Percentiles rank a stretch among this genome's conserved stretches.
phyloP scores from a whole-genome alignment of 352 stramenopile species.

The Phytophthora citrophthora region DNA sequence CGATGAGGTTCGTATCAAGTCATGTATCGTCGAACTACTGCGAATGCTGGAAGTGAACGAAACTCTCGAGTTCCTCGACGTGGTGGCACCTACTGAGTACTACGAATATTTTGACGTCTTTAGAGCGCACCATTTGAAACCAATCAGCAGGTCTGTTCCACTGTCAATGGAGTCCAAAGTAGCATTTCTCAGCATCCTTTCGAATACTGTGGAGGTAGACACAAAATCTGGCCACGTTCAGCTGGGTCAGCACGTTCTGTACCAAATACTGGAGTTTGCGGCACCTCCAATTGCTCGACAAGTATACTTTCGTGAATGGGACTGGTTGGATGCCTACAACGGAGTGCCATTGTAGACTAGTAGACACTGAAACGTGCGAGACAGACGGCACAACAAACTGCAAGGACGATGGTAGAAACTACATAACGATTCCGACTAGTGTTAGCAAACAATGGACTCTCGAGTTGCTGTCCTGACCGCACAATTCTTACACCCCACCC shows the following conservation, averaged over 20 bases:
- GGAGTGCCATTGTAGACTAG: conserved; percentile 1
- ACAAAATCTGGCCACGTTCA: background rate
- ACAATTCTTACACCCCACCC: no score
- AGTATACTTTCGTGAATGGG: conserved; percentile 7
- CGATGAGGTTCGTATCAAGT: background rate
- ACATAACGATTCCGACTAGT: no score
- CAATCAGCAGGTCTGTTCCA: background rate
- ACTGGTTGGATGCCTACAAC: conserved; percentile 3
- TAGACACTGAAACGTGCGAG: no score
- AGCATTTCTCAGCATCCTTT: conserved; percentile 15
- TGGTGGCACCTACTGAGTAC: background rate
- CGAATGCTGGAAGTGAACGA: conserved; percentile 8
- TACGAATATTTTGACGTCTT: background rate
- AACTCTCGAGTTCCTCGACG: conserved; percentile 15
- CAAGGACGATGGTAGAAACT: no score
- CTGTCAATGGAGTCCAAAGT: conserved; percentile 1
- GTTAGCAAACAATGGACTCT: no score
- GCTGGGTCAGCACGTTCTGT: background rate
- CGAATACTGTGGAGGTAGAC: background rate
- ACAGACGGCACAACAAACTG: no score
- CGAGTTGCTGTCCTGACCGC: no score
- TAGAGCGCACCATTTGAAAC: background rate
- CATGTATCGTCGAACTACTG: background rate
- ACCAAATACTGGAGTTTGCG: conserved; percentile 3
- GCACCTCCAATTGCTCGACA: conserved; percentile 4